These are phyloP conservation scores for Calonectria honghensis DNA, from an alignment of 2,329 filamentous ascomycete genomes.

Conservation along the genomic window DNA sequence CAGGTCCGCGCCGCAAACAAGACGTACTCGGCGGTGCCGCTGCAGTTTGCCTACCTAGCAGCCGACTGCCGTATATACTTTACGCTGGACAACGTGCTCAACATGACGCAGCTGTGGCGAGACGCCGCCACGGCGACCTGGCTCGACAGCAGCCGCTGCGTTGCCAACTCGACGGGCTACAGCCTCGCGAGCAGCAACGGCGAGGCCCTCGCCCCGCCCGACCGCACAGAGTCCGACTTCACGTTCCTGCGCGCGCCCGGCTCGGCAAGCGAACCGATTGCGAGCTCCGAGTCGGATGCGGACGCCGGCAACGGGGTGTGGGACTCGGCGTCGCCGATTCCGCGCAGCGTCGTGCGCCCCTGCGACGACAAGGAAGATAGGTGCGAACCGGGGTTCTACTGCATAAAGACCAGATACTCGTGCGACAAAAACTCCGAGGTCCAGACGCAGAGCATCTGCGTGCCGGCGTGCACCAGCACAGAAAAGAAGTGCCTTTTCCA, in stretches of 20 bases:
- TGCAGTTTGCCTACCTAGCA: conserved; percentile 4
- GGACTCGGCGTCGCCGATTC: neutral
- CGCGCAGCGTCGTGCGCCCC: neutral
- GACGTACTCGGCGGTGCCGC: neutral
- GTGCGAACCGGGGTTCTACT: neutral
- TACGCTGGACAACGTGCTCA: neutral
- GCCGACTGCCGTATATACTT: conserved; percentile 10
- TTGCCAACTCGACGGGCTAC: conserved; percentile 2
- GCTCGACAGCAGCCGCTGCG: neutral
- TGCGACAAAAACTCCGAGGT: neutral
- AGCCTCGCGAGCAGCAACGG: neutral
- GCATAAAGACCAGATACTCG: neutral
- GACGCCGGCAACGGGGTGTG: neutral
- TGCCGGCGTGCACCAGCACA: neutral
- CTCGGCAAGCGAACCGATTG: neutral
- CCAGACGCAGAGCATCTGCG: neutral
- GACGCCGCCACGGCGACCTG: neutral
- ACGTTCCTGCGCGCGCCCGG: neutral
- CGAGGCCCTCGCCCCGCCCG: neutral
- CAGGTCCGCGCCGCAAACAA: neutral
- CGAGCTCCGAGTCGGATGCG: neutral
- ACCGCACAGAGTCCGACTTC: neutral
- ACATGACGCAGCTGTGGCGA: conserved; percentile 7
- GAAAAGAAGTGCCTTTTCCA: neutral
- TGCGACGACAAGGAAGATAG: neutral